Evolutionary conservation across 2,329 filamentous ascomycete species (phyloP), one percentile per base, ranked within the genome.

Genomic region (Hypoxylon sp.): DNA sequence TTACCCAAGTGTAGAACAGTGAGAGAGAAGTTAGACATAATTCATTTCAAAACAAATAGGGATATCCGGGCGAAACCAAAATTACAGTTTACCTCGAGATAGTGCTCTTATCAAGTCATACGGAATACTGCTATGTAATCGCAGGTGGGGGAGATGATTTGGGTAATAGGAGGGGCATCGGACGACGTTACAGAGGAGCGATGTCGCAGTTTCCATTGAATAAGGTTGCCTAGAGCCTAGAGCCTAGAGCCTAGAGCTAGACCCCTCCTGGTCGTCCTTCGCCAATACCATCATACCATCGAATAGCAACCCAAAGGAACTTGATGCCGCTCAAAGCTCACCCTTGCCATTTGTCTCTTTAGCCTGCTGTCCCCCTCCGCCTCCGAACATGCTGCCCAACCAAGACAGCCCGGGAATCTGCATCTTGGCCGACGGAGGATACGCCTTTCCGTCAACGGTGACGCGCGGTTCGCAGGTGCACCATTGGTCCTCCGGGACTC

Each of bases 391-490:
- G 19, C 72, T 69, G 41, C 74, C 72, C 55, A 82, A 59, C 73
- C 77, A 80, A 19, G 77, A 77, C 57, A 78, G 64, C 11, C 79
- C 79, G n/a, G 78, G 76, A 50, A 81, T 74, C 44, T 74, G 70
- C 46, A 76, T 67, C 61, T 77, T 76, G 22, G 79, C 81, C 24
- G 79, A 75, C 4, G 79, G 81, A 43, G 82, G 82, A 58, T 83
- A 84, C 43, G 77, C 70, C 65, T 80, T 81, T 64, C 80, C 81
- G 54, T 78, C 70, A 54, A 83, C 73, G 50, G 77, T 78, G 56
- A 80, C 76, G 65, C 75, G 77, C 30, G 82, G 81, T 59, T 76
- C 72, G 73, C 82, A 84, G 7, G 77, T 79, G 73, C 82, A 84
- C 81, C 81, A 82, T 46, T 83, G 71, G 11, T 77, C 73, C 71